Evolutionary conservation across 176 grass and related monocot genomes (phyloP).

Genomic region (Bromus sterilis): DNA sequence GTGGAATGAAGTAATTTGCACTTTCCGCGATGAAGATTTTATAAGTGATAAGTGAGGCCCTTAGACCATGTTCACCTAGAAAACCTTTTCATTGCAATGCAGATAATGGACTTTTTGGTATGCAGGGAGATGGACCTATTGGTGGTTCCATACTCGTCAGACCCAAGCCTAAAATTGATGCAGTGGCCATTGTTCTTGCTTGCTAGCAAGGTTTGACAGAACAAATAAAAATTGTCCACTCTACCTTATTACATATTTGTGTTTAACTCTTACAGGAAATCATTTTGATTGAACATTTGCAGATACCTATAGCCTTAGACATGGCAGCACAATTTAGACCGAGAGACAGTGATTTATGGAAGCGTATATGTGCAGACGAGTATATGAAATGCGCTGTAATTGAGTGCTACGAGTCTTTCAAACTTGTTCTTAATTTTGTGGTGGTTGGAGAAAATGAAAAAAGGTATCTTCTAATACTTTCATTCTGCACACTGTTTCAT

Average conservation of each 20-base stretch:
- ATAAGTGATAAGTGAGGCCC: slow-evolving; percentile 84
- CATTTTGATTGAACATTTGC: slow-evolving; percentile 28
- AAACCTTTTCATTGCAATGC: background rate
- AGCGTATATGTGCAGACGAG: slow-evolving; percentile 87
- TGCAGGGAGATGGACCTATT: slow-evolving; percentile 91
- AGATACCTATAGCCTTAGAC: slow-evolving; percentile 96
- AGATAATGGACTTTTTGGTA: slow-evolving; percentile 20
- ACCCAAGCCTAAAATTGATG: slow-evolving; percentile 86
- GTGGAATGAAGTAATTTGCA: slow-evolving; percentile 97
- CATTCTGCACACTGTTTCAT: background rate
- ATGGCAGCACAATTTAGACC: slow-evolving; percentile 91
- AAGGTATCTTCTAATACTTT: slow-evolving; percentile 42
- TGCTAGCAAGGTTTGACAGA: slow-evolving; percentile 77
- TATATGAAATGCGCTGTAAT: slow-evolving; percentile 98
- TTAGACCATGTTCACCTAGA: slow-evolving; percentile 9
- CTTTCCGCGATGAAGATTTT: slow-evolving; percentile 92
- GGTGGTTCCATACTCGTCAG: slow-evolving; percentile 92
- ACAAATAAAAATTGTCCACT: slow-evolving; percentile 8
- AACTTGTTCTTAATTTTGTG: slow-evolving; percentile 87
- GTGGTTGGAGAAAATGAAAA: slow-evolving; percentile 95
- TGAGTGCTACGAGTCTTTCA: slow-evolving; percentile 96
- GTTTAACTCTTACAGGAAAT: background rate
- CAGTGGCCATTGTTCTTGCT: slow-evolving; percentile 98
- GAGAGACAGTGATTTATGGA: slow-evolving; percentile 94
- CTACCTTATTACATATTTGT: background rate